These are phyloP conservation scores for Achlya hypogyna DNA, from an alignment of 352 stramenopile species.

Conservation along the genomic window DNA sequence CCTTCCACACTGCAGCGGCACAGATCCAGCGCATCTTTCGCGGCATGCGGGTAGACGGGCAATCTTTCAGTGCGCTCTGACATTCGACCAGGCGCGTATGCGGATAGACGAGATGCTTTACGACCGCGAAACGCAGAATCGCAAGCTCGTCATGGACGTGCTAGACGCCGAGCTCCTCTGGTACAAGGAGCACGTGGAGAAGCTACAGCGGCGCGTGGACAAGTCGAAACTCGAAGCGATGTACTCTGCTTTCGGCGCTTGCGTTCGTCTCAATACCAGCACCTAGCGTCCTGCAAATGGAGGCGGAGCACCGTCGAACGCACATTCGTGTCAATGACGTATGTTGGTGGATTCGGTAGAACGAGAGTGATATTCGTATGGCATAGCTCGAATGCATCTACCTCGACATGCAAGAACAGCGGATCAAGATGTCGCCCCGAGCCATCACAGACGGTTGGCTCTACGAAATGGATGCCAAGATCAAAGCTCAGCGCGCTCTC, in stretches of 20 bases:
- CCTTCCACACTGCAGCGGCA: slow-evolving; percentile 25
- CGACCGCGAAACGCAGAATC: slow-evolving; percentile 51
- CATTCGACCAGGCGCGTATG: slow-evolving; percentile 22
- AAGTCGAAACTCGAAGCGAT: slow-evolving; percentile 43
- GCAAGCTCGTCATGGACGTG: slow-evolving; percentile 54
- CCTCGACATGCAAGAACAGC: slow-evolving; percentile 70
- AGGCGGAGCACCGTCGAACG: slow-evolving; percentile 50
- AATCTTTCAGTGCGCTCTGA: neutral
- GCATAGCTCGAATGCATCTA: slow-evolving; percentile 69
- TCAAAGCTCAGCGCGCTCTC: slow-evolving; percentile 39
- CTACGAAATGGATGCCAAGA: slow-evolving; percentile 73
- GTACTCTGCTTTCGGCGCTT: slow-evolving; percentile 31
- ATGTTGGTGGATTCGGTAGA: slow-evolving; percentile 3
- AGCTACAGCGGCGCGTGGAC: slow-evolving; percentile 37
- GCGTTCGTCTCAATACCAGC: neutral
- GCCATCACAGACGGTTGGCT: slow-evolving; percentile 76
- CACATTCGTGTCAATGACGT: slow-evolving; percentile 61
- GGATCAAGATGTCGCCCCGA: slow-evolving; percentile 54
- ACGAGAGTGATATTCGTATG: neutral
- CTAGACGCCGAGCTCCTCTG: slow-evolving; percentile 65
- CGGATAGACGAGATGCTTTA: slow-evolving; percentile 33
- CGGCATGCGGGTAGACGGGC: slow-evolving; percentile 29
- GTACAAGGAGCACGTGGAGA: slow-evolving; percentile 48
- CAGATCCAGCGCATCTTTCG: slow-evolving; percentile 67
- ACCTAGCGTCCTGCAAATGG: slow-evolving; percentile 45